Conservation (phyloP, 768 basidiomycete genomes). For the Leucocoprinus sp. region DNA sequence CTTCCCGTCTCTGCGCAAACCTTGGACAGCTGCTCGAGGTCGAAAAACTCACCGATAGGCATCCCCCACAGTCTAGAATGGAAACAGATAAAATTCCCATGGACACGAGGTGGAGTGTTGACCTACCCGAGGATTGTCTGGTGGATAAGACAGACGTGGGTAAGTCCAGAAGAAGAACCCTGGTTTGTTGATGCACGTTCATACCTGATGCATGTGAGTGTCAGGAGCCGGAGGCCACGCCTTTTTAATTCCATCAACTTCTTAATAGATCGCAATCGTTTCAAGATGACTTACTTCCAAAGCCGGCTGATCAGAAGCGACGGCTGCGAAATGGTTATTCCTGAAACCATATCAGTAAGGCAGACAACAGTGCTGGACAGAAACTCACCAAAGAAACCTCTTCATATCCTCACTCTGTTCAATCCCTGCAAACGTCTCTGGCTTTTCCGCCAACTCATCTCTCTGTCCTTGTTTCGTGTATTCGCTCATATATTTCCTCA, state of each 20-base stretch:
- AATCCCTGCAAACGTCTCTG: slow-evolving; percentile 55
- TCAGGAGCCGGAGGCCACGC: slow-evolving; percentile 45
- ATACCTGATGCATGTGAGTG: slow-evolving; percentile 48
- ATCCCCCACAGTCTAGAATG: slow-evolving; percentile 54
- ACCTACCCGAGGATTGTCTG: slow-evolving; percentile 56
- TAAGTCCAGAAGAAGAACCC: not conserved
- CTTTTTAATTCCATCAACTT: slow-evolving; percentile 11
- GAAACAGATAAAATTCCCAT: not conserved
- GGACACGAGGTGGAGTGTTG: not conserved
- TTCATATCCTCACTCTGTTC: slow-evolving; percentile 67
- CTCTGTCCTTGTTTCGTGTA: slow-evolving; percentile 30
- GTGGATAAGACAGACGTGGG: not conserved
- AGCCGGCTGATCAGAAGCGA: slow-evolving; percentile 61
- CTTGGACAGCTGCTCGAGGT: slow-evolving; percentile 53
- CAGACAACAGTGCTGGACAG: not conserved
- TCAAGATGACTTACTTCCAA: slow-evolving; percentile 38
- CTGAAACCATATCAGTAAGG: slow-evolving; percentile 21
- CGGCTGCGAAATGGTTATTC: slow-evolving; percentile 67
- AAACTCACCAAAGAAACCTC: slow-evolving; percentile 54
- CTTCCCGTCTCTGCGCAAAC: slow-evolving; percentile 47
- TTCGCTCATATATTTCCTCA: slow-evolving; percentile 40
- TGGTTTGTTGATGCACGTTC: slow-evolving; percentile 6
- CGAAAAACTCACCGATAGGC: slow-evolving; percentile 74
- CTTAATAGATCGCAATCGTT: not conserved
- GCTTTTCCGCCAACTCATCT: slow-evolving; percentile 31